Evolutionary conservation across 2,329 filamentous ascomycete genomes (phyloP).

Genomic region (Graphilbum fragrans): DNA sequence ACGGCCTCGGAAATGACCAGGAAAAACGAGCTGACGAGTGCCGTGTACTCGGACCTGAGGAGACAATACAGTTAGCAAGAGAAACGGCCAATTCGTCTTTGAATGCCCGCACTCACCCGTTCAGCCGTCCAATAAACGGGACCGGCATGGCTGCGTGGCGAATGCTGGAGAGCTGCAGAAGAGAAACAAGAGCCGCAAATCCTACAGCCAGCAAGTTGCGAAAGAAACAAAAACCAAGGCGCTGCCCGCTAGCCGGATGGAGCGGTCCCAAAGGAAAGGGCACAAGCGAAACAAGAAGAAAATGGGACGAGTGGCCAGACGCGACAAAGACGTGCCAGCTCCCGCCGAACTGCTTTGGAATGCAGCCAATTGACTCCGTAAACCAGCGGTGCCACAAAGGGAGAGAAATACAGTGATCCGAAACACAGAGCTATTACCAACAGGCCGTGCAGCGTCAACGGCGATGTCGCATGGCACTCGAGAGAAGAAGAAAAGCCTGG

Average conservation of each 20-base stretch:
- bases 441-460: too few species aligned
- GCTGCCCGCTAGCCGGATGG: too few species aligned
- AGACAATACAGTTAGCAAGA: background rate
- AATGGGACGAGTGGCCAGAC: background rate
- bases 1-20: conserved; percentile 73
- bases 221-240: background rate
- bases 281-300: background rate
- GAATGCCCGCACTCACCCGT: conserved; percentile 28
- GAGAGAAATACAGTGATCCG: too few species aligned
- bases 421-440: too few species aligned
- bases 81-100: background rate
- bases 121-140: conserved; percentile 39
- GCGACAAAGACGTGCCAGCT: too few species aligned
- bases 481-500: background rate
- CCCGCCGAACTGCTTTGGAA: too few species aligned
- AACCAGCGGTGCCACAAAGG: too few species aligned
- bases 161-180: background rate
- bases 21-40: conserved; percentile 70
- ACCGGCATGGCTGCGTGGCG: conserved; percentile 29
- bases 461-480: too few species aligned
- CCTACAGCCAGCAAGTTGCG: background rate
- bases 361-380: too few species aligned
- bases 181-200: background rate
- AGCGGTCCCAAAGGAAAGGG: too few species aligned
- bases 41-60: conserved; percentile 69